A percentile compares a stretch with the other conserved stretches of the same genome.
Conservation (phyloP, 164 flowering plant species). For the grape (Vitis vinifera) region ASM3070453v1 NC_081814.1:717501-718000, state of each 20-base stretch:
- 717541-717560: not conserved
- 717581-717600: not conserved
- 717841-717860: not conserved
- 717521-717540: no score
- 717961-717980: no score
- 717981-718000: no score
- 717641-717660: not conserved
- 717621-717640: not conserved
- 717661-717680: not conserved
- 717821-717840: not conserved
- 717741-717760: not conserved
- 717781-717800: not conserved
- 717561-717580: not conserved
- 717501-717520: no score
- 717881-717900: not conserved
- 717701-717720: not conserved
- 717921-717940: no score
- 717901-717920: no score
- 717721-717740: not conserved
- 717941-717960: no score
- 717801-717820: not conserved
- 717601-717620: not conserved
- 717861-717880: not conserved
- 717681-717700: slow-evolving; percentile 1
- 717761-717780: not conserved